A percentile compares a stretch with the other conserved stretches of the same genome.
Evolutionary conservation across 2,329 filamentous ascomycete genomes (phyloP).

Genomic region (Stagonosporopsis chrysanthemi): DNA sequence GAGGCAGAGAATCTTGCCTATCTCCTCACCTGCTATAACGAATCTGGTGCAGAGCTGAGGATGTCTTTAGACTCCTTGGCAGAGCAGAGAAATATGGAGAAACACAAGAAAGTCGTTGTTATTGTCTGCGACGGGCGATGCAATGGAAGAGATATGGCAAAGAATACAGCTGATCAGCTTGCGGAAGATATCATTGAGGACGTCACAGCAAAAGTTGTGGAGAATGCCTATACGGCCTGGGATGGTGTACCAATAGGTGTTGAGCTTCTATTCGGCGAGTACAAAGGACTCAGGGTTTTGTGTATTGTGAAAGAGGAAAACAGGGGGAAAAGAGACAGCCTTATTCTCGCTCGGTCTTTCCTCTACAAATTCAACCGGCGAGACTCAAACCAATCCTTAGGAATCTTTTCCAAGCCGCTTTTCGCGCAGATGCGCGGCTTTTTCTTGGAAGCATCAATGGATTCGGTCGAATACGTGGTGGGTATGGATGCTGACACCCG

Average conservation of each 20-base stretch:
- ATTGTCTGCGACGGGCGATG: constrained; percentile 60
- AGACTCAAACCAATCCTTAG: constrained; percentile 34
- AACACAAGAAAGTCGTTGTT: constrained; percentile 55
- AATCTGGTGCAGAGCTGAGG: constrained; percentile 55
- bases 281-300: constrained; percentile 57
- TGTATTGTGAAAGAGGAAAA: constrained; percentile 60
- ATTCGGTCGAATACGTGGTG: constrained; percentile 18
- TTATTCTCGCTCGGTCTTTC: constrained; percentile 59
- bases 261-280: constrained; percentile 53
- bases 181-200: constrained; percentile 57
- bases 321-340: constrained; percentile 59
- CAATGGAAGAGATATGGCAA: constrained; percentile 57
- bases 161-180: constrained; percentile 59
- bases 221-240: constrained; percentile 53
- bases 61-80: constrained; percentile 58
- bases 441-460: constrained; percentile 8
- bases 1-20: constrained; percentile 54
- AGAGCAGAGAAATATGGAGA: constrained; percentile 53
- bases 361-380: constrained; percentile 59
- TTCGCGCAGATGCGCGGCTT: constrained; percentile 19
- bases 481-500: constrained; percentile 51
- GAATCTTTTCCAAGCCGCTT: constrained; percentile 18
- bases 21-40: constrained; percentile 60
- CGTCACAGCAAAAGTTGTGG: constrained; percentile 38
- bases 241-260: constrained; percentile 47